phyloP scores from a whole-genome alignment of 331 rosid genomes.

The Stylosanthes scabra region DNA sequence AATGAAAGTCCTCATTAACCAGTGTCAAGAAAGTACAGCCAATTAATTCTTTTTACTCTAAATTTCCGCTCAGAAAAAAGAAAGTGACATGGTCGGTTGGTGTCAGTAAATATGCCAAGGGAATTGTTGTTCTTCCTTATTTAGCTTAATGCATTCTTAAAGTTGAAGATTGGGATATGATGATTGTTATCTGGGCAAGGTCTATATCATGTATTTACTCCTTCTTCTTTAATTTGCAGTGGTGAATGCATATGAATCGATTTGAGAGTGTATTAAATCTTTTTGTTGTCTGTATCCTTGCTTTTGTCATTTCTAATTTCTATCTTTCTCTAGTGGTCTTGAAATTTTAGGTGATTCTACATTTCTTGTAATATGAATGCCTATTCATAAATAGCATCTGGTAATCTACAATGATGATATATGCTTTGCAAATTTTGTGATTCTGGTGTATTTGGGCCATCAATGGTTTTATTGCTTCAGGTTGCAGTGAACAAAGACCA shows the following conservation, averaged over 20 bases:
- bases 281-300: not conserved
- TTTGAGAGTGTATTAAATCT: not conserved
- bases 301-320: not conserved
- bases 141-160: not conserved
- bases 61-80: not conserved
- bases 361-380: not conserved
- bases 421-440: conserved; percentile 14
- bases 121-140: not conserved
- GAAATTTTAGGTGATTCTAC: not conserved
- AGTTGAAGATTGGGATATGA: not conserved
- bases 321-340: not conserved
- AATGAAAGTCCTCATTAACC: not conserved
- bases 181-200: not conserved
- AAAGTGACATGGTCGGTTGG: not conserved
- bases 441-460: not conserved
- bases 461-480: conserved; percentile 35
- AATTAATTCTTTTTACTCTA: not conserved
- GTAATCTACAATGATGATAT: not conserved
- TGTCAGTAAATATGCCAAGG: not conserved
- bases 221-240: too few species aligned
- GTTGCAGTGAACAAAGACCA: conserved; percentile 34
- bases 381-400: not conserved
- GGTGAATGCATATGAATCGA: not conserved
- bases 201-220: too few species aligned
- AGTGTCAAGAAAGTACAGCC: not conserved